phyloP scores from a whole-genome alignment of 192 early-diverging fungal genomes.

The Lobosporangium transversale region DNA sequence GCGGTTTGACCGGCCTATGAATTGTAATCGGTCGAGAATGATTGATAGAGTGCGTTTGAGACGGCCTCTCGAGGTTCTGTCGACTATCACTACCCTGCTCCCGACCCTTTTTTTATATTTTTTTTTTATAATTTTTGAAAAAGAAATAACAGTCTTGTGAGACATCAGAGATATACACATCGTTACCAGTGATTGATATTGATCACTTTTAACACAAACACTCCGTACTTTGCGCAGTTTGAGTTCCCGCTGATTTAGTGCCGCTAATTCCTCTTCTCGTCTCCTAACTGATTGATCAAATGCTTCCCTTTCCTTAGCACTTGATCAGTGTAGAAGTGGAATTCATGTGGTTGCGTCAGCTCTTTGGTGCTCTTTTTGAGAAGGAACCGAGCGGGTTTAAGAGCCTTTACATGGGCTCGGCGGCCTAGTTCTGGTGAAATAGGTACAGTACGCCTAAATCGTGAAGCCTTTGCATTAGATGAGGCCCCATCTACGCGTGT shows the following conservation, averaged over 20 bases:
- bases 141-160: not conserved
- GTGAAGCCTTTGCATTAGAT: not conserved
- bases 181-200: no score
- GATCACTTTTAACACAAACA: no score
- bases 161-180: no score
- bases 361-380: conserved; percentile 44
- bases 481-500: not conserved
- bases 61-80: conserved; percentile 18
- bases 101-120: no score
- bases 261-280: conserved; percentile 54
- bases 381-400: conserved; percentile 22
- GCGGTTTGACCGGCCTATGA: conserved; percentile 53
- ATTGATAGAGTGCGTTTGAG: conserved; percentile 59
- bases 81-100: conserved; percentile 14
- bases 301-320: conserved; percentile 60
- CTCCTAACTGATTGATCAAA: conserved; percentile 56
- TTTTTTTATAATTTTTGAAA: no score
- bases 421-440: conserved; percentile 36
- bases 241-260: conserved; percentile 37
- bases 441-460: conserved; percentile 25
- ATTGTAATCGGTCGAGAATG: conserved; percentile 54
- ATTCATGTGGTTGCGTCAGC: conserved; percentile 29
- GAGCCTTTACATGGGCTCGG: conserved; percentile 7
- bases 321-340: conserved; percentile 58
- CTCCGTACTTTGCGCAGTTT: conserved; percentile 16